Base-by-base conservation (phyloP, 1,139 yeast genomes). In the Meyerozyma smithsonii region DNA sequence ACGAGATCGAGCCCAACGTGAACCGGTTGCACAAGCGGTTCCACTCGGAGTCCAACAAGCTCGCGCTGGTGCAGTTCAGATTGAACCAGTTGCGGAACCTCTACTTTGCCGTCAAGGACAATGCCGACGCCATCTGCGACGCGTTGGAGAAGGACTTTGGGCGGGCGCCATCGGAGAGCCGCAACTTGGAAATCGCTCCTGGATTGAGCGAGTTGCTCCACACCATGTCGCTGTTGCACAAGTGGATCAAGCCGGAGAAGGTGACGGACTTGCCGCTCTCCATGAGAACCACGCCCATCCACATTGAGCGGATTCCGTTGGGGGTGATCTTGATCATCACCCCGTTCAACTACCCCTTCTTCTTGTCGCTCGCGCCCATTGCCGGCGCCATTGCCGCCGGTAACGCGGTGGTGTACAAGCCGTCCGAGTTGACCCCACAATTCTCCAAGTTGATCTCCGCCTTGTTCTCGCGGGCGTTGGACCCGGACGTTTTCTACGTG, bases 371-470 rank as follows among this genome's bases (percentile, higher is more conserved):
- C 19, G 69, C 77, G 12, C 89, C 97, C 0, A 55, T 90, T 15
- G 72, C 81, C 30, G 88, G 88, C 23, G 96, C 96, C 1, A 66
- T 92, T 51, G 89, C 96, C 2, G 89, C 84, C 16, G 97, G 97
- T 17, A 90, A 90, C 59, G 72, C 82, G 6, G 94, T 86, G 20
- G 79, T 86, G 18, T 66, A 85, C 54, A 90, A 90, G 59, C 95
- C 88, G 25, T 77, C 86, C 28, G 97, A 92, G 59, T 59, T 74
- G 43, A 77, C 84, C 2, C 92, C 95, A 1, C 65, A 74, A 48
- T 77, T 83, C 40, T 68, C 89, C 5, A 58, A 61, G 24, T 72
- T 77, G 20, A 58, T 89, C 41, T 72, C 82, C 17, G 68, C 71
- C 28, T 55, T 87, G n/a, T 61, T 90, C 30, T 59, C 67, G 20